Evolutionary conservation across 495 filamentous ascomycete genomes (phyloP), one percentile per base, ranked within the genome.

Genomic region (Xylaria cubensis): DNA sequence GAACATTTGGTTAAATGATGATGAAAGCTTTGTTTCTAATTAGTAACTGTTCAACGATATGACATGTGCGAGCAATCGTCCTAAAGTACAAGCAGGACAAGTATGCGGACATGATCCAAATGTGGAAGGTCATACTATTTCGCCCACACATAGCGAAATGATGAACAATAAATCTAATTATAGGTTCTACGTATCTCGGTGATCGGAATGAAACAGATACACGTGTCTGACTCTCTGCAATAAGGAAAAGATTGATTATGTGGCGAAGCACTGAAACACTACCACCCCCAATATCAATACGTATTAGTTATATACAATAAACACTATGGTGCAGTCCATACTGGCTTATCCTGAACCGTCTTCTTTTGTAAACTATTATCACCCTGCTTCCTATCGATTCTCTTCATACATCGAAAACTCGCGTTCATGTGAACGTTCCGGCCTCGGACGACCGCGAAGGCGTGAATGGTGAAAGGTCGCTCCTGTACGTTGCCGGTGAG

Each of bases 241-340:
- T 24, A 17, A 41, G 13, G 17, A 64, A 64, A 26, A 64, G 12
- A 5, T 19, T 26, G 9, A 64, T 64, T 32, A 65, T 50, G 42
- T 42, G 1, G 44, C 63, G 2, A 34, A 65, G 26, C 9, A 2
- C 21, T n/a, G 4, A 56, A 32, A 56, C 36, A 42, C 34, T 21
- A 29, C 34, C 36, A 29, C 42, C 63, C 17, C 34, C 29, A 21
- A 56, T 32, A 34, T n/a, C 50, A 32, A 26, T 56, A 12, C 29
- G 26, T 24, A 67, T 67, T 56, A 67, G 26, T 4, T 55, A 53
- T 55, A 53, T 67, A 67, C 44, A 53, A 64, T 41, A 55, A 55
- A 67, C 29, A 39, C 32, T 55, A 67, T 55, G 42, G 41, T 63
- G 3, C 44, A 24, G 9, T 42, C 17, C 21, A 26, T 39, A n/a